These are phyloP conservation scores for Colletotrichum musicola DNA, from an alignment of 2,329 filamentous ascomycete species.

Conservation along the genomic window DNA sequence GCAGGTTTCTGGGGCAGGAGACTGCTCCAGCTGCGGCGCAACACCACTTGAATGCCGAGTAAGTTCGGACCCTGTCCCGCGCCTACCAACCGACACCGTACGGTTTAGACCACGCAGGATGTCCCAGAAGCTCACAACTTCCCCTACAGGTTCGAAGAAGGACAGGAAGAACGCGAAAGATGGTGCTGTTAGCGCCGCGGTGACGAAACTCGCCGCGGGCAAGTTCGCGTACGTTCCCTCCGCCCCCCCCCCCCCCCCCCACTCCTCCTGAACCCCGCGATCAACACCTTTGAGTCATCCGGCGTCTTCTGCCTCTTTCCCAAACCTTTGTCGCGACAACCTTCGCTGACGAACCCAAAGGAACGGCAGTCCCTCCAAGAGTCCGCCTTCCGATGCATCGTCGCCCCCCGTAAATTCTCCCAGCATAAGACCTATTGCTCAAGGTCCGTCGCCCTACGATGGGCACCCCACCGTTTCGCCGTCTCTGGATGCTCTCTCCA, in stretches of 20 bases:
- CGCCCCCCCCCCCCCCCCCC: too few relatives aligned
- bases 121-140: constrained; percentile 9
- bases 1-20: constrained; percentile 37
- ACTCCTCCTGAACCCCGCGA: constrained; percentile 25
- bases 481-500: constrained; percentile 61
- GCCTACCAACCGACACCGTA: not conserved
- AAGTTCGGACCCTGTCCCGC: constrained; percentile 22
- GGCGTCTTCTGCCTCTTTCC: constrained; percentile 37
- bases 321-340: constrained; percentile 41
- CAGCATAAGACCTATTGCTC: constrained; percentile 56
- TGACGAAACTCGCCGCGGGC: constrained; percentile 65
- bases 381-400: constrained; percentile 47
- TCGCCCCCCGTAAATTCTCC: constrained; percentile 60
- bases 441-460: constrained; percentile 52
- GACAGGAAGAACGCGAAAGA: constrained; percentile 68
- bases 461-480: constrained; percentile 60
- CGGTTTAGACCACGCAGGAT: not conserved
- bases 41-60: constrained; percentile 42
- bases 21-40: constrained; percentile 41
- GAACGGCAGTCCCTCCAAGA: constrained; percentile 50
- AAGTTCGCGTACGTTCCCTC: constrained; percentile 65
- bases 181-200: constrained; percentile 64
- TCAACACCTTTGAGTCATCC: constrained; percentile 45
- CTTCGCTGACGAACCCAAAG: constrained; percentile 40
- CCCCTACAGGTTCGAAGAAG: constrained; percentile 59